phyloP scores from a whole-genome alignment of 2,329 filamentous ascomycete species.

The Hymenoscyphus occultus region DNA sequence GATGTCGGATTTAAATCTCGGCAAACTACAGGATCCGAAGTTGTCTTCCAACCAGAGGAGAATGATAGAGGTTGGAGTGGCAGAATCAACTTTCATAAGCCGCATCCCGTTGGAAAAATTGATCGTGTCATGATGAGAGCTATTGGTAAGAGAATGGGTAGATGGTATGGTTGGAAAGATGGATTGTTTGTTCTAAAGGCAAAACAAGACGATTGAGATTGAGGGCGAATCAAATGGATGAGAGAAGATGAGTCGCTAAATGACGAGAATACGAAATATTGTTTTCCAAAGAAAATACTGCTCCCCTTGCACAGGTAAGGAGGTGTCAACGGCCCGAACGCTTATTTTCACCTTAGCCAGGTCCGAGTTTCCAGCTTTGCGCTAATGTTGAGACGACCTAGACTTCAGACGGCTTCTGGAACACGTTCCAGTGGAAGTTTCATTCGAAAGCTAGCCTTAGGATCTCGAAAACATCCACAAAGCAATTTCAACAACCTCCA shows the following conservation, averaged over 20 bases:
- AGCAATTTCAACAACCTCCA: too few relatives aligned
- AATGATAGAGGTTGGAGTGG: constrained; percentile 11
- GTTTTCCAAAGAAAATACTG: neutral
- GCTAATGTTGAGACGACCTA: neutral
- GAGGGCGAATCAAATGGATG: neutral
- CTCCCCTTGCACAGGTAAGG: neutral
- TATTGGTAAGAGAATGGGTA: constrained; percentile 14
- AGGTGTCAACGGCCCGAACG: neutral
- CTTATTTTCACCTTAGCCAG: neutral
- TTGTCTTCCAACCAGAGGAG: constrained; percentile 8
- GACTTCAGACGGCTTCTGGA: too few relatives aligned
- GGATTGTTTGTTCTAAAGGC: constrained; percentile 9
- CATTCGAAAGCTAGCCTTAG: too few relatives aligned
- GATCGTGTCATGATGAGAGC: constrained; percentile 12
- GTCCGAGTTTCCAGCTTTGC: neutral
- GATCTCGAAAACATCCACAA: too few relatives aligned
- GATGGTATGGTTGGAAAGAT: constrained; percentile 12
- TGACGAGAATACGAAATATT: neutral
- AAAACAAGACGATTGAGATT: neutral
- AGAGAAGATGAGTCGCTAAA: neutral
- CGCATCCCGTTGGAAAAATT: constrained; percentile 13
- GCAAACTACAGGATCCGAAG: constrained; percentile 9
- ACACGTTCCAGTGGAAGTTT: too few relatives aligned
- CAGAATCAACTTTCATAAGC: constrained; percentile 11
- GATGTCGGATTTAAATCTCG: constrained; percentile 8